Percentiles rank a stretch among this genome's conserved stretches.
phyloP scores from a whole-genome alignment of 1,139 yeast species.

The Saccharomyces hybrid region DNA sequence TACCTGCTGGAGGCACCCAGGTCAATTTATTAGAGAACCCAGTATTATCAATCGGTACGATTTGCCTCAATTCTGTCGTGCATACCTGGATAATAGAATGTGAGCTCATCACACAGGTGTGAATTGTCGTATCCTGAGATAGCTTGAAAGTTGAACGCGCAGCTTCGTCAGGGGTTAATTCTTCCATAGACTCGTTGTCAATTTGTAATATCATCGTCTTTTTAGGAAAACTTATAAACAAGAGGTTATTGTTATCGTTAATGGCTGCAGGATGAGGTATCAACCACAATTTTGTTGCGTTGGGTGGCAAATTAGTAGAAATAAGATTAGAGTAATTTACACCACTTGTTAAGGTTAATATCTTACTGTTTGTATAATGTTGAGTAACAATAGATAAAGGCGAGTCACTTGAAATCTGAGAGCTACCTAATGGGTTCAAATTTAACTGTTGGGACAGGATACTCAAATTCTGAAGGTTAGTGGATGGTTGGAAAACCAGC shows the following conservation, averaged over 20 bases:
- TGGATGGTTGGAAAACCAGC: constrained; percentile 28
- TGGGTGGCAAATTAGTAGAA: constrained; percentile 23
- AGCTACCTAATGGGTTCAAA: constrained; percentile 50
- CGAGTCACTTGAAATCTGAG: constrained; percentile 30
- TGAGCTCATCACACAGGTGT: constrained; percentile 62
- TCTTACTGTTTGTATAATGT: constrained; percentile 22
- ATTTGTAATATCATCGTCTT: constrained; percentile 18
- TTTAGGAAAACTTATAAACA: constrained; percentile 29
- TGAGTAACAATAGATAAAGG: constrained; percentile 25
- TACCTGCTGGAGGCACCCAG: constrained; percentile 85
- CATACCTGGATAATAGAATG: constrained; percentile 66
- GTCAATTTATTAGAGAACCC: constrained; percentile 35
- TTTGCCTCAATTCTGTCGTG: constrained; percentile 62
- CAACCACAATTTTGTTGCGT: constrained; percentile 25
- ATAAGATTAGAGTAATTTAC: constrained; percentile 18
- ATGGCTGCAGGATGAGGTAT: constrained; percentile 5
- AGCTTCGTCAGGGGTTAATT: constrained; percentile 58
- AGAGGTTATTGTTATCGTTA: constrained; percentile 23
- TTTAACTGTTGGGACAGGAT: constrained; percentile 47
- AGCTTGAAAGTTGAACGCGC: constrained; percentile 40
- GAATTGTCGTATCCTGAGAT: constrained; percentile 52
- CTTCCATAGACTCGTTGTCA: constrained; percentile 50
- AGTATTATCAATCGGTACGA: constrained; percentile 33
- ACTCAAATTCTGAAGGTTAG: constrained; percentile 48
- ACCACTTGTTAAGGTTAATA: constrained; percentile 24